Evolutionary conservation across 2,329 filamentous ascomycete species (phyloP), one percentile per base, ranked within the genome.

Genomic region (Paracoccidioides brasiliensis): DNA sequence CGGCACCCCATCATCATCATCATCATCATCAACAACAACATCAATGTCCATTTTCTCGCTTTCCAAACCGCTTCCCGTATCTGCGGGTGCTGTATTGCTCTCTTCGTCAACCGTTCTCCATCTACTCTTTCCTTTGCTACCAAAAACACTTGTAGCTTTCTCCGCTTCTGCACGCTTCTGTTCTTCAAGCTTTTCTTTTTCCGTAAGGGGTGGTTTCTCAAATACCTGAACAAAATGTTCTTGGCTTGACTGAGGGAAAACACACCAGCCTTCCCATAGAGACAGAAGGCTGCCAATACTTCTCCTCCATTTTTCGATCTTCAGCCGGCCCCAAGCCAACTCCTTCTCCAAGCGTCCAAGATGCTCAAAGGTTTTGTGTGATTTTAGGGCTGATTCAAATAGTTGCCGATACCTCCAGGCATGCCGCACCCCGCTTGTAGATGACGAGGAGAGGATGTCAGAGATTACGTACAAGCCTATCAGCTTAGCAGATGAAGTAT

Each of bases 391-490:
- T 0, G 77, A 75, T 67, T 94, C 89, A 59, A 95, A 89, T 3
- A 91, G 77, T 61, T 86, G 83, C 28, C 90, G 79, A 65, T 90
- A 95, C 54, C 89, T 84, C 88, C 90, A 95, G 3, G 88, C 87
- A 67, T 90, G 87, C 2, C 87, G 83, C 30, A 91, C 83, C 2
- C 84, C 85, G 60, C 85, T 86, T 8, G 84, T 88, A 4, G 80
- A 78, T 0, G 85, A 88, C 0, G 87, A 86, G 0, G 86, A 87
- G 10, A 95, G 77, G 48, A 95, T 85, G 67, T 96, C 90, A 35
- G 79, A 83, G 52, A 88, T 79, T 53, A 93, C 76, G 66, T 94
- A 95, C 3, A 97, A 76, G 1, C 82, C 90, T 22, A 95, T 84
- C 1, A 95, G 76, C 62, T 85, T 88, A 0, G 88, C 82, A 1